These are phyloP conservation scores for Chalciporus pseudorubinellus DNA, from an alignment of 768 basidiomycete species.

Conservation along the genomic window DNA sequence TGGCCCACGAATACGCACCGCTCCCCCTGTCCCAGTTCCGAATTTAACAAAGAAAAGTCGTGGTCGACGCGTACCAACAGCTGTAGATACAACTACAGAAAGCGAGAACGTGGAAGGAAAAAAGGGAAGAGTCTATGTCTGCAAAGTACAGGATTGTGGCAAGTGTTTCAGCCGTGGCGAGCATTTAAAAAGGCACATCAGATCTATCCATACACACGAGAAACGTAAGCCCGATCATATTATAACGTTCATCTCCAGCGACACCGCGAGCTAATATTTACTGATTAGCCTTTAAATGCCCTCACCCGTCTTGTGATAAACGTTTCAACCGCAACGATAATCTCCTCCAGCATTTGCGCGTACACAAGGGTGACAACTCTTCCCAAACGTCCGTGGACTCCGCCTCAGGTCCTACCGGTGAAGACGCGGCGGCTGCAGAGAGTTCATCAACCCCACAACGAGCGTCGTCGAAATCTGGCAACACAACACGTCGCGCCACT, in stretches of 20 bases:
- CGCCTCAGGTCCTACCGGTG: conserved; percentile 20
- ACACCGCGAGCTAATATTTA: conserved; percentile 21
- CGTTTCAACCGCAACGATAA: conserved; percentile 80
- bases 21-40: conserved; percentile 68
- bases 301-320: conserved; percentile 64
- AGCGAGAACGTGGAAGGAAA: conserved; percentile 28
- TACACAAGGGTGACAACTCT: conserved; percentile 50
- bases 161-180: conserved; percentile 74
- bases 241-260: conserved; percentile 13
- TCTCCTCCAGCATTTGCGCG: conserved; percentile 73
- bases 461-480: conserved; percentile 19
- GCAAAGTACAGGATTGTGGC: conserved; percentile 66
- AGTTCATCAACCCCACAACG: conserved; percentile 23
- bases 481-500: conserved; percentile 25
- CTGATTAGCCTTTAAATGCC: conserved; percentile 67
- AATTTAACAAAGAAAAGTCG: conserved; percentile 80
- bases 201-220: conserved; percentile 73
- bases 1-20: conserved; percentile 49
- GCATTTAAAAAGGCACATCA: conserved; percentile 73
- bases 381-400: conserved; percentile 35
- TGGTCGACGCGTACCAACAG: conserved; percentile 71
- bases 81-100: conserved; percentile 25
- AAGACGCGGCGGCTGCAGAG: conserved; percentile 23
- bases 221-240: conserved; percentile 56
- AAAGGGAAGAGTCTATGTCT: conserved; percentile 48